Base-by-base conservation (phyloP, 345 rosid genomes). In the Gossypium stocksii region DNA sequence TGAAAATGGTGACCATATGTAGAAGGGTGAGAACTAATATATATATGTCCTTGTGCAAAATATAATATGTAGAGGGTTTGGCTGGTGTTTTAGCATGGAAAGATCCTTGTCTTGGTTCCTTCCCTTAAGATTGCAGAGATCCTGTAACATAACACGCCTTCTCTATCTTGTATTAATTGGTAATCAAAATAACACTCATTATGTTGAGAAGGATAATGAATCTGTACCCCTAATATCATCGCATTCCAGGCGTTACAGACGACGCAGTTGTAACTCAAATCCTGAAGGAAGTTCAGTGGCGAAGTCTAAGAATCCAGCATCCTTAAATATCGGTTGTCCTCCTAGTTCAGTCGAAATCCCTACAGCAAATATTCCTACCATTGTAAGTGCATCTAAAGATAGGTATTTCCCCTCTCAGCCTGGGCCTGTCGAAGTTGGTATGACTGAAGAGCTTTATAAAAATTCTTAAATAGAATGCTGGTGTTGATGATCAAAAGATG, bases 71-170 rank as follows among this genome's bases (percentile, higher is more conserved):
- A 34, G 38, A 34, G 38, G 38, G 38, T 34, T 34, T 34, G 38
- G 38, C 38, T 34, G 38, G 38, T 34, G 38, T 93, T 93, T 84
- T 96, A 79, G 99, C 98, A 61, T 96, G 98, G 99, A 96, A 96
- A 88, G 98, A 93, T 84, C 97, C 99, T 89, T 53, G 97, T 93
- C 63, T 80, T 93, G 89, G 89, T 96, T 85, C 99, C 98, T 84
- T 85, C 99, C 8, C 92, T 96, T 29, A 98, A 93, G 82, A 87
- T 96, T 81, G 93, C 98, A 43, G 98, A 96, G 77, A 89, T 96
- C 79, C 89, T 96, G 38, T 5, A 34, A 34, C 41, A 34, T 34
- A 34, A 34, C 57, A 96, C 93, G 93, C 93, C 22, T 96, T 93
- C 87, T 91, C 93, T 97, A 93, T 76, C 1, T 34, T 34, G 38